Percentiles rank a stretch among this genome's conserved stretches.
These are phyloP conservation scores for Fusarium papillatum DNA, from an alignment of 2,329 filamentous ascomycete species.

Conservation along the genomic window DNA sequence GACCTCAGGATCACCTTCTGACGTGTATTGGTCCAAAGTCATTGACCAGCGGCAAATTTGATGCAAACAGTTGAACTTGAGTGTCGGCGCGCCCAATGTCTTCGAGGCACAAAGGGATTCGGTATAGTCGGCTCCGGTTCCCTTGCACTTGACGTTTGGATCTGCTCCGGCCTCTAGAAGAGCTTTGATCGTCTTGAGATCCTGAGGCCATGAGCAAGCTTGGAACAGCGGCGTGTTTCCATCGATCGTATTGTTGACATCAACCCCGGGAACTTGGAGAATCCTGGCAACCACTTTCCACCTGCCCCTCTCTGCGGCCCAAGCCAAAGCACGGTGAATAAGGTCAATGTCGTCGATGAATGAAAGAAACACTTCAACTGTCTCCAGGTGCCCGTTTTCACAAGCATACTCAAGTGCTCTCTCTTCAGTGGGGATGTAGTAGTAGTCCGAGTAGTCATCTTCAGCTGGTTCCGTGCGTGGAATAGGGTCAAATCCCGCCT, in stretches of 20 bases:
- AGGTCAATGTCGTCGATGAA: conserved; percentile 39
- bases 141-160: conserved; percentile 33
- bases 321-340: conserved; percentile 44
- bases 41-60: conserved; percentile 9
- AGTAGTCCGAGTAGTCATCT: background rate
- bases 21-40: background rate
- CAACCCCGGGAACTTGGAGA: conserved; percentile 46
- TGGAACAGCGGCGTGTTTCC: conserved; percentile 40
- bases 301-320: conserved; percentile 37
- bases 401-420: conserved; percentile 50
- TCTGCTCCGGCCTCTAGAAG: conserved; percentile 49
- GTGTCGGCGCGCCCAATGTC: background rate
- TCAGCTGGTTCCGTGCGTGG: background rate
- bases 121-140: background rate
- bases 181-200: conserved; percentile 30
- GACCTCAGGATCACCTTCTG: background rate
- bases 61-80: conserved; percentile 21
- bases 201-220: conserved; percentile 3
- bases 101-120: background rate
- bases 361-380: conserved; percentile 43
- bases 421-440: conserved; percentile 28
- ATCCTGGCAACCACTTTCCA: conserved; percentile 44
- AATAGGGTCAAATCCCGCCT: conserved; percentile 51
- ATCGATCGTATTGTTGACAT: conserved; percentile 45
- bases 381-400: conserved; percentile 40